Percentiles rank a stretch among this genome's conserved stretches.
Conservation (phyloP, 441 rosid genomes). For the Gossypium lobatum region DNA sequence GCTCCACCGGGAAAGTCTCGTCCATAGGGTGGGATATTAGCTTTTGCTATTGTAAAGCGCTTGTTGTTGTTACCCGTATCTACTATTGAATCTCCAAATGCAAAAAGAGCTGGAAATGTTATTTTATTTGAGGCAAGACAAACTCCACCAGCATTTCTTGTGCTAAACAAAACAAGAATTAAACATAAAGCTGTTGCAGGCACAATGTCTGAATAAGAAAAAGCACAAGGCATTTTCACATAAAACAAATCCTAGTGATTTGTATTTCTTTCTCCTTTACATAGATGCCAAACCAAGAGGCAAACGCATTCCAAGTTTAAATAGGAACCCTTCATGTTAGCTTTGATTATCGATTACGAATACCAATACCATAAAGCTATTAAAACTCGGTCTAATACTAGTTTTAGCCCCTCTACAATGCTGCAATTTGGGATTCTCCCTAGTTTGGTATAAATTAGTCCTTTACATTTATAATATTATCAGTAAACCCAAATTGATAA, state of each 20-base stretch:
- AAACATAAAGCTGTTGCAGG: not conserved
- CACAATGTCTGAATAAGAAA: not conserved
- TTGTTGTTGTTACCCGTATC: conserved; percentile 30
- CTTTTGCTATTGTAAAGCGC: conserved; percentile 6
- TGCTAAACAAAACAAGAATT: not conserved
- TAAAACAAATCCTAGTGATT: not conserved
- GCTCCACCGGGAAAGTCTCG: conserved; percentile 20
- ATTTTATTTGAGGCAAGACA: not conserved
- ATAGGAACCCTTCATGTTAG: no score
- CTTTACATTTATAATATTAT: no score
- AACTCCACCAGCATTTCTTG: not conserved
- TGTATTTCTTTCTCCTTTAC: no score
- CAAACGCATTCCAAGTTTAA: no score
- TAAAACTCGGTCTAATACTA: no score
- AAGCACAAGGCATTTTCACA: not conserved
- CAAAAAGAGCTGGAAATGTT: conserved; percentile 14
- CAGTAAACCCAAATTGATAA: no score
- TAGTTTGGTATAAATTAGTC: no score
- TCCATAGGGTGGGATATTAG: conserved; percentile 29
- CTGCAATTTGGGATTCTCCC: no score
- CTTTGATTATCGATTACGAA: no score
- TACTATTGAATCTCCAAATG: conserved; percentile 32
- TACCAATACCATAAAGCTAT: no score
- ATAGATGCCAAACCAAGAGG: no score
- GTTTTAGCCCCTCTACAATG: no score